A percentile compares a stretch with the other conserved stretches of the same genome.
phyloP scores from a whole-genome alignment of 805 yeast genomes.

The Candida ortonii region DNA sequence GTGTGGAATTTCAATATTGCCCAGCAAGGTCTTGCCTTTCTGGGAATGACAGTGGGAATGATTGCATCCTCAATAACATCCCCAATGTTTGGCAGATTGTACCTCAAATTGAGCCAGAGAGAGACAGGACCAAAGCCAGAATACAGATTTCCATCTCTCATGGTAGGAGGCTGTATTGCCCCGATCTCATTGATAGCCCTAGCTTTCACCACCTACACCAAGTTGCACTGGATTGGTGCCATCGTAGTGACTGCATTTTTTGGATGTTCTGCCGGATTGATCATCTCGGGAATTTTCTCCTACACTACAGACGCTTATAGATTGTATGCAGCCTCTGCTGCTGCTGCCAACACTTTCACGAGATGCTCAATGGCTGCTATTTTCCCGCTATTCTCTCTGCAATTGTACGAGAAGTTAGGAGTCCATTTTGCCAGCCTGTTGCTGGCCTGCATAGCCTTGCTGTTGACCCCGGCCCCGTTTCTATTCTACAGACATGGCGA shows the following conservation, averaged over 20 bases:
- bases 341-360: slow-evolving; percentile 50
- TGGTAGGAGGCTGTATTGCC: slow-evolving; percentile 49
- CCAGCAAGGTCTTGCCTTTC: slow-evolving; percentile 61
- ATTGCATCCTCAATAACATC: slow-evolving; percentile 40
- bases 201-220: slow-evolving; percentile 55
- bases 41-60: slow-evolving; percentile 55
- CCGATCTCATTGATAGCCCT: slow-evolving; percentile 56
- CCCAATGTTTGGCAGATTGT: slow-evolving; percentile 34
- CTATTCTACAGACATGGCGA: slow-evolving; percentile 50
- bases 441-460: slow-evolving; percentile 47
- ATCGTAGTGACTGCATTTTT: slow-evolving; percentile 40
- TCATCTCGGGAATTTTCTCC: slow-evolving; percentile 39
- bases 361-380: slow-evolving; percentile 54
- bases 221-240: slow-evolving; percentile 54
- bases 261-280: slow-evolving; percentile 43
- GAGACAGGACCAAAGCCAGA: slow-evolving; percentile 53
- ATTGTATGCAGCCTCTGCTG: slow-evolving; percentile 49
- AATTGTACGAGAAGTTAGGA: slow-evolving; percentile 54
- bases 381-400: slow-evolving; percentile 56
- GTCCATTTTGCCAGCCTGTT: slow-evolving; percentile 57
- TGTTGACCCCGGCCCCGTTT: slow-evolving; percentile 54
- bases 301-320: slow-evolving; percentile 44
- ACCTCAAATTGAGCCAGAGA: slow-evolving; percentile 30
- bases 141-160: slow-evolving; percentile 56
- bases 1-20: slow-evolving; percentile 52